Evolutionary conservation across 768 basidiomycete species (phyloP).

Genomic region (Phaffia australis): DNA sequence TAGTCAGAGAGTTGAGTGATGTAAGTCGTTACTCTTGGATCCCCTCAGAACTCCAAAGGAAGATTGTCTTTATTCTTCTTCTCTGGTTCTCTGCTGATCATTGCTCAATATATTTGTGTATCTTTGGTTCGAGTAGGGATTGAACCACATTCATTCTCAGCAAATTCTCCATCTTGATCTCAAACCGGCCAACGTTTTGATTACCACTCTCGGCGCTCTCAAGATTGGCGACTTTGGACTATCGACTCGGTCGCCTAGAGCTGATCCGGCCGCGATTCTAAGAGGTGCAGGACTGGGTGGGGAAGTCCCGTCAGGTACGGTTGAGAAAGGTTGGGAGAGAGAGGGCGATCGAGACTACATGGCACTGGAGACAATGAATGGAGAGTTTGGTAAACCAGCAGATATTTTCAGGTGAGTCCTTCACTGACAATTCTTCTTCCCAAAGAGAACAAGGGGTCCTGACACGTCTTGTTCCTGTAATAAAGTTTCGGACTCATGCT

Average conservation of each 20-base stretch:
- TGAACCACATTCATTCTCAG: conserved; percentile 76
- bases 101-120: conserved; percentile 30
- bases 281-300: conserved; percentile 24
- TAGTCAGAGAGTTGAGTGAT: conserved; percentile 75
- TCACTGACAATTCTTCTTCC: conserved; percentile 22
- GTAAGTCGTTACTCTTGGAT: conserved; percentile 45
- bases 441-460: background rate
- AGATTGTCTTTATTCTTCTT: conserved; percentile 9
- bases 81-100: conserved; percentile 5
- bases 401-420: conserved; percentile 83
- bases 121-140: conserved; percentile 47
- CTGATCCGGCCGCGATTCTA: conserved; percentile 35
- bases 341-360: conserved; percentile 97
- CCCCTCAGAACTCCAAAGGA: background rate
- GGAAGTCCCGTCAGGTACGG: conserved; percentile 8
- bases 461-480: background rate
- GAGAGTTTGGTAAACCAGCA: conserved; percentile 80
- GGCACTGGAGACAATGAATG: conserved; percentile 88
- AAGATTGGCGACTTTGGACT: conserved; percentile 99
- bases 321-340: conserved; percentile 59
- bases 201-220: conserved; percentile 74
- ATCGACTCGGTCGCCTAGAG: conserved; percentile 84
- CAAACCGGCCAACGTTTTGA: conserved; percentile 93
- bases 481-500: conserved; percentile 85
- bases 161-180: conserved; percentile 90